Percentiles rank a stretch among this genome's conserved stretches.
These are phyloP conservation scores for Silene conica DNA, from an alignment of 148 eudicot species.

Conservation along the genomic window DNA sequence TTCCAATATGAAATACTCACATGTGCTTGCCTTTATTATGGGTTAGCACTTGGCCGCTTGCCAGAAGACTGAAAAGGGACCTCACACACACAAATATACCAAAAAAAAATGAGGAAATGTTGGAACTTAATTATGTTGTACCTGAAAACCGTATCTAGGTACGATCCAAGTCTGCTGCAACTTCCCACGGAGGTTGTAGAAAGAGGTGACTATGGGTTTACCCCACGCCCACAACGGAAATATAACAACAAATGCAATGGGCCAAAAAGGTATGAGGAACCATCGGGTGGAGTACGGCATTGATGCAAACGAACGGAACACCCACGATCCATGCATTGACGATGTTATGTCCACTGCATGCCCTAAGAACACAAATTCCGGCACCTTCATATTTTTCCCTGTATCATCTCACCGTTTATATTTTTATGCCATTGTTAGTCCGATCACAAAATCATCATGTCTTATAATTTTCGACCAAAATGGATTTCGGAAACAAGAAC, in stretches of 20 bases:
- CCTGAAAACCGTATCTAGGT: constrained; percentile 71
- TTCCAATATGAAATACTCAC: too few relatives aligned
- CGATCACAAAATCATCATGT: too few relatives aligned
- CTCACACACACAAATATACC: too few relatives aligned
- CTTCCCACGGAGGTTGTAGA: constrained; percentile 41
- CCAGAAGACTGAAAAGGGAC: too few relatives aligned
- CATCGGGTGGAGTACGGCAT: constrained; percentile 36
- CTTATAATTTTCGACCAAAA: too few relatives aligned
- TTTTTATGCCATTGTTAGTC: not conserved
- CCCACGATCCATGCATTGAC: constrained; percentile 47
- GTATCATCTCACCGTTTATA: not conserved
- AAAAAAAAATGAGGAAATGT: too few relatives aligned
- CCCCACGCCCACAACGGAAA: constrained; percentile 57
- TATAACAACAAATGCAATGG: constrained; percentile 21
- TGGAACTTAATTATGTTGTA: constrained; percentile 5
- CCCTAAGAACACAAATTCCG: constrained; percentile 74
- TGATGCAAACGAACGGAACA: constrained; percentile 43
- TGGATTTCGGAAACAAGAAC: too few relatives aligned
- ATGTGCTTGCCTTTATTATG: too few relatives aligned
- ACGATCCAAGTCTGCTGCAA: constrained; percentile 68
- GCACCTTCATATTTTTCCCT: constrained; percentile 46
- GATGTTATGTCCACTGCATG: constrained; percentile 59
- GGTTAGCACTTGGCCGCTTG: too few relatives aligned
- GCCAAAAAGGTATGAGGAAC: constrained; percentile 43
- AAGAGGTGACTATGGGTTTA: constrained; percentile 38